Evolutionary conservation across 2,329 filamentous ascomycete species (phyloP).

Genomic region (Zasmidium cellare): DNA sequence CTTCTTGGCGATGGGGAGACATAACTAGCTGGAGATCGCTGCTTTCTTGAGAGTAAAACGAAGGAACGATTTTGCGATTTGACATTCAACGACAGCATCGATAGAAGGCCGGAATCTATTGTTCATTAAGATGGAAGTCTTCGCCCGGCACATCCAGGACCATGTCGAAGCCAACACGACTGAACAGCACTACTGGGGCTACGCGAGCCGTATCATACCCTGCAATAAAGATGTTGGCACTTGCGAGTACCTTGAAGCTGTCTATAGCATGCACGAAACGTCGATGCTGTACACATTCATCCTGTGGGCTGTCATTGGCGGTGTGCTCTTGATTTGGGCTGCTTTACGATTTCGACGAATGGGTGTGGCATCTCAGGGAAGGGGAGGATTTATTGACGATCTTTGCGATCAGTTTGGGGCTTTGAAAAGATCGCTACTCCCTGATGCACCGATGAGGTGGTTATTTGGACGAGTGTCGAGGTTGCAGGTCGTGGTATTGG

Average conservation of each 20-base stretch:
- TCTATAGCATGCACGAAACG: slow-evolving; percentile 56
- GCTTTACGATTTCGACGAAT: slow-evolving; percentile 33
- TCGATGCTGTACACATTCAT: slow-evolving; percentile 59
- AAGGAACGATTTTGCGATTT: no score
- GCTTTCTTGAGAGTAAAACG: neutral
- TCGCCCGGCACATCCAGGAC: slow-evolving; percentile 29
- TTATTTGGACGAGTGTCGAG: slow-evolving; percentile 69
- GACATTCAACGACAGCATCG: no score
- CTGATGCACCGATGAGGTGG: slow-evolving; percentile 53
- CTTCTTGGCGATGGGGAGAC: slow-evolving; percentile 3
- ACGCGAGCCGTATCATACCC: slow-evolving; percentile 54
- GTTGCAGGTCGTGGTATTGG: slow-evolving; percentile 64
- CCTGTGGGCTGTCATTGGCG: slow-evolving; percentile 56
- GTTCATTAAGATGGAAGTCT: neutral
- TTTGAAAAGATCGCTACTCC: slow-evolving; percentile 50
- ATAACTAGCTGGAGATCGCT: no score
- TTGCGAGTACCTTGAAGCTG: slow-evolving; percentile 59
- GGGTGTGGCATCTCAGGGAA: slow-evolving; percentile 15
- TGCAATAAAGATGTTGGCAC: slow-evolving; percentile 60
- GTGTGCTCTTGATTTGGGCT: slow-evolving; percentile 48
- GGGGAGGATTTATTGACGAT: slow-evolving; percentile 20
- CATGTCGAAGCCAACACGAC: slow-evolving; percentile 30
- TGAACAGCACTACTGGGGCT: slow-evolving; percentile 54
- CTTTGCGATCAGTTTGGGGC: slow-evolving; percentile 10
- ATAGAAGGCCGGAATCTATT: no score